Evolutionary conservation across 495 filamentous ascomycete species (phyloP), one percentile per base, ranked within the genome.

Genomic region (Talaromyces liani): DNA sequence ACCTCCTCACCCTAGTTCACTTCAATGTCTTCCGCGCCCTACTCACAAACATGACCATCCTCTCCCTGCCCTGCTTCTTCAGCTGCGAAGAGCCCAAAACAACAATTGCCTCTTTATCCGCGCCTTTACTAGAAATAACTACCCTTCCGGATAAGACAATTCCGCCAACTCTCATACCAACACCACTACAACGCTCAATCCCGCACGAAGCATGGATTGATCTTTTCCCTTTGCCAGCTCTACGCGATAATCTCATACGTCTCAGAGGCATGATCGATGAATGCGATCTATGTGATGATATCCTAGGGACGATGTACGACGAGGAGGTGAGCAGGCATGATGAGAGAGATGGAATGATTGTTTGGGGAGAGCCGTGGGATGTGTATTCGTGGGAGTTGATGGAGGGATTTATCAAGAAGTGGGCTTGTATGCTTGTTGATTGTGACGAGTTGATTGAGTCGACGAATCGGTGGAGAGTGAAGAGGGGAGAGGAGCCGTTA

Each of bases 21-120:
- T 74, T 78, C 67, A 85, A 95, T 77, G 64, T 88, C 65, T 94
- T 96, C 74, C 91, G 92, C 60, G 79, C 93, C 66, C 69, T 91
- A 34, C 63, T 62, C 24, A 49, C 49, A 36, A 71, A 68, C 64
- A 71, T 71, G 66, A 6, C 54, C 29, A 61, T 58, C 1, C 65
- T 73, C 10, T 36, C 29, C 34, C 27, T 60, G 3, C 57, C 57
- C 33, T 66, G 68, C 56, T 66, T 73, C 61, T 29, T 62, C 14
- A 45, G 53, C 4, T 51, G 60, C 53, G 2, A 59, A 51, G 67
- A 71, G 6, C 56, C 58, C 3, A 59, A 34, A 0, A 65, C 67
- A 0, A 61, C 56, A 36, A 56, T 64, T 20, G 56, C 64, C 12
- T 29, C 34, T 0, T 36, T 12, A 12, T 22, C 57, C 9, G 59